Conservation (phyloP, 78 protist species). For the Tieghemostelium lacteum region DNA sequence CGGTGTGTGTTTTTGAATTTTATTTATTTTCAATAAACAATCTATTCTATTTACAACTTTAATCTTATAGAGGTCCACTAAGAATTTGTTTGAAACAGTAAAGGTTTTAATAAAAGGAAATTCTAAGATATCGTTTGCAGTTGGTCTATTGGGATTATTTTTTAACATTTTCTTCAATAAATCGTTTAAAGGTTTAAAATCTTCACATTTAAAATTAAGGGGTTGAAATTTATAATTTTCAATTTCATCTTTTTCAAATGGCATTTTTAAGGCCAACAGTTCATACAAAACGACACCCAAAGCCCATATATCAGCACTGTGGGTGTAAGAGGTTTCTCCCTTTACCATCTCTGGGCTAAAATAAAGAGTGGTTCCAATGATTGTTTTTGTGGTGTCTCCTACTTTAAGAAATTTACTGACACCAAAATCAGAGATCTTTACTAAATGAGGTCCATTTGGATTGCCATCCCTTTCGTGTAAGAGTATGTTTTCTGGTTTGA, state of each 20-base stretch:
- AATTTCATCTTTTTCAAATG: slow-evolving; percentile 18
- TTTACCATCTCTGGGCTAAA: slow-evolving; percentile 74
- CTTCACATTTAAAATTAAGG: neutral
- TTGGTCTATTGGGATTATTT: slow-evolving; percentile 23
- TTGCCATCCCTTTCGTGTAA: slow-evolving; percentile 48
- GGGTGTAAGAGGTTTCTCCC: slow-evolving; percentile 50
- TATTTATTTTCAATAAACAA: too few relatives aligned
- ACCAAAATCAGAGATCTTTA: slow-evolving; percentile 87
- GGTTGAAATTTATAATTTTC: neutral
- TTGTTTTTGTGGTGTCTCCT: slow-evolving; percentile 67
- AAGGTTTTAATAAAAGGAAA: too few relatives aligned
- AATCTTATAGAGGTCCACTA: too few relatives aligned
- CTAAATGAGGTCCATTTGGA: slow-evolving; percentile 41
- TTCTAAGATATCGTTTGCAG: slow-evolving; percentile 55
- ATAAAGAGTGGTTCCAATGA: slow-evolving; percentile 80
- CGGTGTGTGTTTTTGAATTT: too few relatives aligned
- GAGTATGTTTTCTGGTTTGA: slow-evolving; percentile 77
- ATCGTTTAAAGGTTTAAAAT: slow-evolving; percentile 40
- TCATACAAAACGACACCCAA: slow-evolving; percentile 74
- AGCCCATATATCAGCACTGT: slow-evolving; percentile 80
- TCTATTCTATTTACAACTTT: too few relatives aligned
- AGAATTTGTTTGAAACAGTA: too few relatives aligned
- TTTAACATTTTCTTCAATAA: slow-evolving; percentile 4
- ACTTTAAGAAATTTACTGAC: neutral
- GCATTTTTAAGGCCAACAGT: slow-evolving; percentile 40